A percentile compares a stretch with the other conserved stretches of the same genome.
These are phyloP conservation scores for Metarhizium rileyi DNA, from an alignment of 2,329 filamentous ascomycete genomes.

Conservation along the genomic window DNA sequence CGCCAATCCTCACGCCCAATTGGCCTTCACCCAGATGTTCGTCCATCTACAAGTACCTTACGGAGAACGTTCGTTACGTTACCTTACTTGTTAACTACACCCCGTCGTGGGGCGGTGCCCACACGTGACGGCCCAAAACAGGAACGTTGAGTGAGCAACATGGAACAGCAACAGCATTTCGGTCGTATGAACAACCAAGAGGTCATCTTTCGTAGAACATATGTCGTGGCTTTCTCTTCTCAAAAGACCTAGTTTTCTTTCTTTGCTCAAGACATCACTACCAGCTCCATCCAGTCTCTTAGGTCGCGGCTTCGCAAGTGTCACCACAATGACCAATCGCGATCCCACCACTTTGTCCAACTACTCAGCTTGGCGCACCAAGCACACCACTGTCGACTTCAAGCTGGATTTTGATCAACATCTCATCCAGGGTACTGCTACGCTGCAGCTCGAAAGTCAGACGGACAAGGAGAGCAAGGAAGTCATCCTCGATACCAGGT, in stretches of 20 bases:
- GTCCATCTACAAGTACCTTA: no score
- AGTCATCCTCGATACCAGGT: slow-evolving; percentile 82
- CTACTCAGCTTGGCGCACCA: slow-evolving; percentile 78
- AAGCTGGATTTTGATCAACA: slow-evolving; percentile 76
- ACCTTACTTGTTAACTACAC: no score
- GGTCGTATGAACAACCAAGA: neutral
- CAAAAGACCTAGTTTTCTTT: slow-evolving; percentile 8
- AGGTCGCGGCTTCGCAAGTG: slow-evolving; percentile 16
- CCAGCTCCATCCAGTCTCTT: neutral
- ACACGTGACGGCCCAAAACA: slow-evolving; percentile 1
- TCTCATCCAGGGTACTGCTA: slow-evolving; percentile 65
- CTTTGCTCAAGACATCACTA: neutral
- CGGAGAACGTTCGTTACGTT: no score
- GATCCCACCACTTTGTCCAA: slow-evolving; percentile 90
- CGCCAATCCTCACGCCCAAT: no score
- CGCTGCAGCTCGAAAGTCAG: slow-evolving; percentile 66
- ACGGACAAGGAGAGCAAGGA: slow-evolving; percentile 64
- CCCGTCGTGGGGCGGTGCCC: neutral
- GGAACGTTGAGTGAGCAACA: neutral
- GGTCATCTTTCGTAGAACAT: slow-evolving; percentile 1
- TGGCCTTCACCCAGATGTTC: no score
- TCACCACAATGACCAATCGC: slow-evolving; percentile 32
- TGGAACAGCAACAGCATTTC: neutral
- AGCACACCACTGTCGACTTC: slow-evolving; percentile 73
- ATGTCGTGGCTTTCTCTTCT: slow-evolving; percentile 14